Base-by-base conservation (phyloP, 139 green algal genomes). In the Auxenochlorella protothecoides region DNA sequence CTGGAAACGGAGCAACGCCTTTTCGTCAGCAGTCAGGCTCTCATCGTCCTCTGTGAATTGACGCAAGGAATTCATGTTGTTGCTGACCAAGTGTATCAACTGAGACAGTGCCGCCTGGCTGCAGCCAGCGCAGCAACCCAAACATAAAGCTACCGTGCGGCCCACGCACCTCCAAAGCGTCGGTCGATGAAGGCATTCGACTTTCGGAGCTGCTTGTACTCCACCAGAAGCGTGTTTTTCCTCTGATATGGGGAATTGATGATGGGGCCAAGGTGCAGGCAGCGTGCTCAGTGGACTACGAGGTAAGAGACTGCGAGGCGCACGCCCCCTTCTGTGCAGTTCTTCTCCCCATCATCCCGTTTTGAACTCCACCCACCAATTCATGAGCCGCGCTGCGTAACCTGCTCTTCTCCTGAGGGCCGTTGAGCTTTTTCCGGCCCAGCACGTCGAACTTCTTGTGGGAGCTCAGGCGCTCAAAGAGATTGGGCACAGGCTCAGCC, bases 131-230 rank as follows among this genome's bases (percentile, higher is more conserved):
- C 27, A 44, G 27, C 27, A 44, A 44, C 27, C 27, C 27, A 44
- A 44, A 44, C 27, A 44, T 44, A 44, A 0, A 44, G 27, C 27
- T 44, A 44, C 27, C 27, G 1, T 44, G 27, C 27, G 1, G 27
- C 27, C 4, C n/a, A 5, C 83, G 52, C 72, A 92, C 87, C 89
- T 62, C 94, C 94, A 68, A 98, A 96, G 12, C 94, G 92, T 12
- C 85, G 77, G 81, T 98, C 94, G 3, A 97, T 76, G 71, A 98
- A 98, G 3, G 79, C 84, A 73, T 98, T 98, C 52, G 85, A 77
- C 66, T 93, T 97, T 51, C 85, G 84, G 16, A 91, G 76, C 81
- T 89, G 82, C 27, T 83, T 81, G 76, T 96, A 97, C 80, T 98
- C 94, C 12, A 96, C 86, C 52, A 98, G 82, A 60, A 98, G 73